Evolutionary conservation across 495 filamentous ascomycete species (phyloP), one percentile per base, ranked within the genome.

Genomic region (Cairneyella variabilis): DNA sequence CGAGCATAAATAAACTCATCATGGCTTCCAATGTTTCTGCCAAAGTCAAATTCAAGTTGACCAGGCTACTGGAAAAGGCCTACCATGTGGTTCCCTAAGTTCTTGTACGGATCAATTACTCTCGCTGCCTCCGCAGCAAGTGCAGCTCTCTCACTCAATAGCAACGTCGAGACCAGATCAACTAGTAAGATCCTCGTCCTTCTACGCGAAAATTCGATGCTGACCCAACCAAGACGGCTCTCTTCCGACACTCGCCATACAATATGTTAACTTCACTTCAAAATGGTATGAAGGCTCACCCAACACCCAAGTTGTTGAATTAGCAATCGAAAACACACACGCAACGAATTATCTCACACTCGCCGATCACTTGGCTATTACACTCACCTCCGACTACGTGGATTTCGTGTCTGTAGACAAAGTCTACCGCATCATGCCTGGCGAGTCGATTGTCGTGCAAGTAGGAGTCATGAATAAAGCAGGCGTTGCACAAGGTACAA

Each of bases 251-350:
- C 28, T 32, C 14, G 28, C 14, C 14, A 6, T 76, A 12, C 76
- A 79, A 51, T 72, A 71, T 60, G 70, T 71, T 14, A 66, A 75
- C 2, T 71, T 75, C 2, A 79, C 77, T 11, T 75, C 78, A 56
- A 32, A 32, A 14, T 32, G 28, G 28, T 32, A 8, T 21, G 38
- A 41, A 41, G 76, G 78, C 8, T 66, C 59, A 0, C 68, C 69
- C 49, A 76, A 75, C 17, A 64, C 64, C 16, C 78, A 81, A 57
- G 69, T 74, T 30, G 61, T 80, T 23, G 77, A 82, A 53, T 5
- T 40, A 9, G 66, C 73, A 22, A 64, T 66, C 2, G 46, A 79
- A 27, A 80, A 80, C 50, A 80, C 80, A 52, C 61, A 64, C 2
- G 76, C 76, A 73, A 69, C 39, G 58, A 71, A 20, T 55, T 67